A percentile compares a stretch with the other conserved stretches of the same genome.
Evolutionary conservation across 2,329 filamentous ascomycete species (phyloP).

Genomic region (Kalmusia sp.): DNA sequence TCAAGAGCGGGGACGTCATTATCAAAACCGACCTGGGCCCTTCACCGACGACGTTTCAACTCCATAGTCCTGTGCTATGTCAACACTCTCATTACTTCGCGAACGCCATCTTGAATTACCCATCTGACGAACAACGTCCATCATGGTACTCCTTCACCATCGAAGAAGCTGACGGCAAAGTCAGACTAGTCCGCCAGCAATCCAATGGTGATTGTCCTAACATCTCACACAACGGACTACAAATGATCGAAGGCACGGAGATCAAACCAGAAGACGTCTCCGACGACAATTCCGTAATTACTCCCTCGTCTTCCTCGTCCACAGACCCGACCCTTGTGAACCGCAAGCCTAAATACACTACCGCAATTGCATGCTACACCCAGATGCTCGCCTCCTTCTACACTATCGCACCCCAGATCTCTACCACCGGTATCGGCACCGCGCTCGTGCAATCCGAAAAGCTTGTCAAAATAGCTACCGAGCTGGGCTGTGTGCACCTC

Average conservation of each 20-base stretch:
- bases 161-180: constrained; percentile 3
- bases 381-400: constrained; percentile 38
- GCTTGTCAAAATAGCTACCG: constrained; percentile 31
- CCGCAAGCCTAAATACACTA: not conserved
- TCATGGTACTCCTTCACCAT: constrained; percentile 14
- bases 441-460: constrained; percentile 34
- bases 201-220: constrained; percentile 1
- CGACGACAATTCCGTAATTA: not conserved
- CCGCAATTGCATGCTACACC: constrained; percentile 12
- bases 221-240: not conserved
- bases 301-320: not conserved
- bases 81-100: constrained; percentile 20
- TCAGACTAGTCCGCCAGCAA: constrained; percentile 6
- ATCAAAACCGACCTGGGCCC: constrained; percentile 8
- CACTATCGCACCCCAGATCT: constrained; percentile 23
- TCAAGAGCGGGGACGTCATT: constrained; percentile 22
- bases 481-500: constrained; percentile 28
- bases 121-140: not conserved
- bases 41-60: constrained; percentile 7
- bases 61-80: constrained; percentile 16
- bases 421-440: constrained; percentile 17
- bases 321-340: not conserved
- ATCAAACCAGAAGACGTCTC: constrained; percentile 17
- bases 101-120: not conserved
- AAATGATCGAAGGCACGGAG: not conserved